Percentiles rank a stretch among this genome's conserved stretches.
These are phyloP conservation scores for Penicillium turbatum DNA, from an alignment of 495 filamentous ascomycete species.

Conservation along the genomic window DNA sequence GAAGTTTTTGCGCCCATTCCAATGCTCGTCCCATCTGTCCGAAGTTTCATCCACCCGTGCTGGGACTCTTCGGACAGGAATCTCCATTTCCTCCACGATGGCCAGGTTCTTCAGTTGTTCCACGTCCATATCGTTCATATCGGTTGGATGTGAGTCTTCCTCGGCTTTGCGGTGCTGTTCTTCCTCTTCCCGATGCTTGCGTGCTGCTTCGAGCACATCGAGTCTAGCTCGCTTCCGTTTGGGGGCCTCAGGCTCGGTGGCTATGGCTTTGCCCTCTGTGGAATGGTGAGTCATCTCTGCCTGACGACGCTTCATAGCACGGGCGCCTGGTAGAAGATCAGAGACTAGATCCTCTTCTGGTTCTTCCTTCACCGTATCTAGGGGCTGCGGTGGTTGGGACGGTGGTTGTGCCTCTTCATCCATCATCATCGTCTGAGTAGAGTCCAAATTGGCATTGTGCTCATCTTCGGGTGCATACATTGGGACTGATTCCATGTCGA, in stretches of 20 bases:
- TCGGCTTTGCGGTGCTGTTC: constrained; percentile 20
- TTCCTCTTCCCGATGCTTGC: constrained; percentile 62
- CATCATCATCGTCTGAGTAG: constrained; percentile 26
- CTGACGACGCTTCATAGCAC: constrained; percentile 64
- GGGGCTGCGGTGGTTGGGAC: constrained; percentile 8
- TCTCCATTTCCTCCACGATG: constrained; percentile 76
- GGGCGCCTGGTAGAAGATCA: constrained; percentile 63
- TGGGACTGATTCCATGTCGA: constrained; percentile 44
- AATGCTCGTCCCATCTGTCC: constrained; percentile 78
- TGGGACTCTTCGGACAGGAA: constrained; percentile 36
- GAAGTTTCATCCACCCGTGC: constrained; percentile 39
- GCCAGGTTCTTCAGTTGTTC: constrained; percentile 68
- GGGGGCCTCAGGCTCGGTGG: constrained; percentile 21
- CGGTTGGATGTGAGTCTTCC: constrained; percentile 50
- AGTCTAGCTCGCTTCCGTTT: constrained; percentile 53
- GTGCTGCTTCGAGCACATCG: constrained; percentile 65
- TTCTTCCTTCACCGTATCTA: constrained; percentile 32
- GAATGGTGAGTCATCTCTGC: constrained; percentile 25
- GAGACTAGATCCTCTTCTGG: constrained; percentile 56
- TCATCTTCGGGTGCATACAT: constrained; percentile 26
- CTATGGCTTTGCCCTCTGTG: constrained; percentile 7
- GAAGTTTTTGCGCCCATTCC: constrained; percentile 97
- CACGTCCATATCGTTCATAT: constrained; percentile 58
- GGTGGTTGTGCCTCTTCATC: constrained; percentile 21
- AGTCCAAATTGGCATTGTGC: not conserved